Conservation (phyloP, 2,329 filamentous ascomycete genomes). For the Diaporthe vaccinii region DNA sequence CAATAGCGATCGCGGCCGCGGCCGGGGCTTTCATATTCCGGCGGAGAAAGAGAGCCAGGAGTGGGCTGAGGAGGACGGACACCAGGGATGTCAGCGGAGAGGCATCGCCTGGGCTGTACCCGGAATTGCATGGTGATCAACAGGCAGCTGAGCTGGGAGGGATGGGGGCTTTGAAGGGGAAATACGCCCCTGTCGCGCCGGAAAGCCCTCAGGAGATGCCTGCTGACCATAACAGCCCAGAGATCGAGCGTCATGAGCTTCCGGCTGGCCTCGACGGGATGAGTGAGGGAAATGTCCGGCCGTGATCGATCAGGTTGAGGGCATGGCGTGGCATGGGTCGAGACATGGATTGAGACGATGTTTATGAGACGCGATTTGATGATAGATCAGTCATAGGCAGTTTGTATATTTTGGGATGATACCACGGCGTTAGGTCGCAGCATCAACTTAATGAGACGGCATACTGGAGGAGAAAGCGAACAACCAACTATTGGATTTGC, state of each 20-base stretch:
- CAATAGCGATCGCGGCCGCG: background rate
- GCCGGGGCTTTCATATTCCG: background rate
- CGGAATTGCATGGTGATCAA: background rate
- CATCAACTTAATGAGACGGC: background rate
- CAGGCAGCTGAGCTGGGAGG: background rate
- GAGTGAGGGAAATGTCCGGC: background rate
- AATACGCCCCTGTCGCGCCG: slow-evolving; percentile 3
- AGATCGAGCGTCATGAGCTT: background rate
- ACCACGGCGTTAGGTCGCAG: background rate
- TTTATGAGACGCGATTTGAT: background rate
- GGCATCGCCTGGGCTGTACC: background rate
- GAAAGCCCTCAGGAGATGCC: slow-evolving; percentile 17
- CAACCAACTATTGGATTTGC: background rate
- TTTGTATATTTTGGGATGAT: background rate
- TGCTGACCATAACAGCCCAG: background rate
- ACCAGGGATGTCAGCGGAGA: background rate
- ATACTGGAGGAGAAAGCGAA: background rate
- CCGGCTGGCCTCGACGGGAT: background rate
- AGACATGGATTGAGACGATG: background rate
- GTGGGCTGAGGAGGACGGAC: background rate
- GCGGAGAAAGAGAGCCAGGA: background rate
- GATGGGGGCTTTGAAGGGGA: background rate
- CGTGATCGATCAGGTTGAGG: background rate
- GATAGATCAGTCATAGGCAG: too few relatives aligned
- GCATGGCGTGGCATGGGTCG: background rate